A percentile compares a stretch with the other conserved stretches of the same genome.
Conservation (phyloP, 1,284 basidiomycete genomes). For the Neonothopanus nambi region DNA sequence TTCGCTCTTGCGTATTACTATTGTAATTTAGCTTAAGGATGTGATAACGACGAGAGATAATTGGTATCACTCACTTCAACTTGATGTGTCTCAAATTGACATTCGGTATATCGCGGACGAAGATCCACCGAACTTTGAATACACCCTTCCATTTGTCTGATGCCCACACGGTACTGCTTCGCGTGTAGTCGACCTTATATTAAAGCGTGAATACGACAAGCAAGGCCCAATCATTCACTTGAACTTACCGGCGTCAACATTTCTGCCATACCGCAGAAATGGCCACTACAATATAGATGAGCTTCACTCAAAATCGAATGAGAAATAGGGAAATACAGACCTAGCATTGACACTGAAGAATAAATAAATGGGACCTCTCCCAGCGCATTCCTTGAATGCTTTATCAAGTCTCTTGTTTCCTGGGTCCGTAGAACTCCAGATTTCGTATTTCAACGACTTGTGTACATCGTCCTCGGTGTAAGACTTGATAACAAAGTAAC, state of each 20-base stretch:
- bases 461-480: conserved; percentile 98
- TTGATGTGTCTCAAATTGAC: conserved; percentile 82
- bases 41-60: conserved; percentile 8
- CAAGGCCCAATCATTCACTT: neutral
- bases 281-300: conserved; percentile 58
- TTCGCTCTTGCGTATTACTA: conserved; percentile 94
- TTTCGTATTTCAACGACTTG: conserved; percentile 94
- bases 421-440: conserved; percentile 95
- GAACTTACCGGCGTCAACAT: conserved; percentile 81
- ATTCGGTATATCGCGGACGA: conserved; percentile 92
- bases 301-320: conserved; percentile 12
- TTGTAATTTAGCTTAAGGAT: conserved; percentile 22
- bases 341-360: conserved; percentile 97
- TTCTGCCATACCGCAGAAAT: conserved; percentile 96
- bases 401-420: conserved; percentile 95
- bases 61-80: conserved; percentile 62
- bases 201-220: neutral
- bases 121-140: conserved; percentile 94
- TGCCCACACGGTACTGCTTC: conserved; percentile 92
- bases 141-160: conserved; percentile 99
- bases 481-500: conserved; percentile 96
- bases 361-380: conserved; percentile 88
- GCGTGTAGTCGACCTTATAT: conserved; percentile 84
- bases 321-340: conserved; percentile 19
- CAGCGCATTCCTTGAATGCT: conserved; percentile 88